Conservation (phyloP, 148 eudicot genomes). For the Euryodendron excelsum region DNA sequence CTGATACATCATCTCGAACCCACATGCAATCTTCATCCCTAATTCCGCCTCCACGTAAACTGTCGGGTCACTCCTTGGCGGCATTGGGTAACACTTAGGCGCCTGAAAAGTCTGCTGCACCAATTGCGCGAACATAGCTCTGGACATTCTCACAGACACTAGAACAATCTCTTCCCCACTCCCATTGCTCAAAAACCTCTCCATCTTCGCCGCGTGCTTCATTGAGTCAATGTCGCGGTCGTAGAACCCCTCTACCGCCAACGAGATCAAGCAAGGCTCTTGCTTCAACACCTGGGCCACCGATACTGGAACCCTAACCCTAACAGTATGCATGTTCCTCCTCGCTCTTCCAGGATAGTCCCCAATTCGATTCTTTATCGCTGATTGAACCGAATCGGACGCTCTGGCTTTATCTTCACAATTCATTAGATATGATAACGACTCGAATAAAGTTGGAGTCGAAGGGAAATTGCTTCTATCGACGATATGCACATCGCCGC, state of each 20-base stretch:
- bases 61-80: conserved; percentile 45
- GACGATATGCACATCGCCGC: conserved; percentile 45
- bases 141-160: conserved; percentile 62
- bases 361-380: conserved; percentile 36
- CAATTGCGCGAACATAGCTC: conserved; percentile 93
- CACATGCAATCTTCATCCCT: conserved; percentile 94
- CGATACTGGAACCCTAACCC: conserved; percentile 75
- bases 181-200: conserved; percentile 64
- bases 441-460: conserved; percentile 35
- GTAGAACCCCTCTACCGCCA: conserved; percentile 89
- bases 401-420: conserved; percentile 31
- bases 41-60: conserved; percentile 69
- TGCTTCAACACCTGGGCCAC: conserved; percentile 75
- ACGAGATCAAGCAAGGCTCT: conserved; percentile 63
- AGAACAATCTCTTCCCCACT: conserved; percentile 64
- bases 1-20: conserved; percentile 97
- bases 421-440: conserved; percentile 34
- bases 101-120: conserved; percentile 90
- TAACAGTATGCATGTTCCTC: conserved; percentile 53
- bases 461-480: conserved; percentile 23
- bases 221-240: conserved; percentile 85
- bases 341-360: conserved; percentile 54
- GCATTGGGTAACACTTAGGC: conserved; percentile 80
- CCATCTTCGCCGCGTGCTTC: conserved; percentile 79
- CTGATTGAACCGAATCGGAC: conserved; percentile 40